These are phyloP conservation scores for Juglanconis oblonga DNA, from an alignment of 2,329 filamentous ascomycete genomes.

Conservation along the genomic window DNA sequence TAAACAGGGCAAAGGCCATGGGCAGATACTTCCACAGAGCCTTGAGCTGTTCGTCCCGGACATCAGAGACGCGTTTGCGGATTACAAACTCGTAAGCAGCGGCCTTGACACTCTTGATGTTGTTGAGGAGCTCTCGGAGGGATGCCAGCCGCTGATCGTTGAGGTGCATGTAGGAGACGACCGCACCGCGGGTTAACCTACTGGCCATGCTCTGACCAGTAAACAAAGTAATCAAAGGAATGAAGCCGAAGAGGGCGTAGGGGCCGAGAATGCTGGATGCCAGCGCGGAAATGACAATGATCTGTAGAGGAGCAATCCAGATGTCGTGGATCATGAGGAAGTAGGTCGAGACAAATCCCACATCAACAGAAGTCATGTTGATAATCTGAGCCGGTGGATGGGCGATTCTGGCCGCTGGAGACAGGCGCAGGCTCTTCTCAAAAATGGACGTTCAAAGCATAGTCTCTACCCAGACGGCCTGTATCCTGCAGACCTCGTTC, in stretches of 20 bases:
- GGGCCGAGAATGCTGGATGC: not conserved
- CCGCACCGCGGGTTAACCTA: not conserved
- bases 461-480: not conserved
- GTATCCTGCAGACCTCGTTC: not conserved
- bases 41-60: conserved; percentile 3
- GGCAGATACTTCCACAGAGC: conserved; percentile 1
- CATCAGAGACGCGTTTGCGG: not conserved
- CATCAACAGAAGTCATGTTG: conserved; percentile 9
- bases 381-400: conserved; percentile 2
- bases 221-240: not conserved
- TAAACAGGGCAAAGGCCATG: not conserved
- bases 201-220: conserved; percentile 4
- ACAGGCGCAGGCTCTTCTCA: conserved; percentile 3
- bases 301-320: conserved; percentile 2
- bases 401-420: not conserved
- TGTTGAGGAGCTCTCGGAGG: conserved; percentile 5
- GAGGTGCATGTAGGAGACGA: conserved; percentile 1
- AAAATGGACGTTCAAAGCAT: conserved; percentile 5
- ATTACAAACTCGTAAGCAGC: not conserved
- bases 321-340: conserved; percentile 4
- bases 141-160: conserved; percentile 1
- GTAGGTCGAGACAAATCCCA: conserved; percentile 3
- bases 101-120: conserved; percentile 8
- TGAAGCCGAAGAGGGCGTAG: conserved; percentile 1
- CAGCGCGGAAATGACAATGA: not conserved